A percentile compares a stretch with the other conserved stretches of the same genome.
Evolutionary conservation across 2,329 filamentous ascomycete species (phyloP).

Genomic region (Akanthomyces uredinophilus): DNA sequence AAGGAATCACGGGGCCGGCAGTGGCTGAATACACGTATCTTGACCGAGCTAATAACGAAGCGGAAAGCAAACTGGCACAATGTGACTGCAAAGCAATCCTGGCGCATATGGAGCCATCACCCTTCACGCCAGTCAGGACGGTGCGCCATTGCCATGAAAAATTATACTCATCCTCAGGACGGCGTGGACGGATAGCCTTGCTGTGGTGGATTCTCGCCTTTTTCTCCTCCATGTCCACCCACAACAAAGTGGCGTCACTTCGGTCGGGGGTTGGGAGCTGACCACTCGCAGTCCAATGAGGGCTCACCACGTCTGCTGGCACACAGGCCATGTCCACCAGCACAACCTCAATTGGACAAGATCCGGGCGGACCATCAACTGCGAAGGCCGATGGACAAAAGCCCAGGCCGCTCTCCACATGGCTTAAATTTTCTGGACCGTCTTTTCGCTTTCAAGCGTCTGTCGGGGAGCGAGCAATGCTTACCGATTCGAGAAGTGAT

Average conservation of each 20-base stretch:
- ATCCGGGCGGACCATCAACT: slow-evolving; percentile 11
- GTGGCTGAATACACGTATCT: background rate
- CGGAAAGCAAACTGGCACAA: background rate
- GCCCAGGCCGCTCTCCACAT: slow-evolving; percentile 9
- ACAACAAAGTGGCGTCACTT: slow-evolving; percentile 14
- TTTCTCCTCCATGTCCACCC: background rate
- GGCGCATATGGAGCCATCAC: background rate
- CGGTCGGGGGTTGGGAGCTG: slow-evolving; percentile 11
- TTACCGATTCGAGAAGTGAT: slow-evolving; percentile 3
- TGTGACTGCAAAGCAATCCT: background rate
- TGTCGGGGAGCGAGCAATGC: background rate
- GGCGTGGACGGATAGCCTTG: slow-evolving; percentile 9
- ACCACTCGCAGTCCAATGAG: slow-evolving; percentile 14
- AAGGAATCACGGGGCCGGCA: background rate
- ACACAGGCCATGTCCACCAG: slow-evolving; percentile 14
- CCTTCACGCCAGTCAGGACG: background rate
- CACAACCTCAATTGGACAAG: slow-evolving; percentile 12
- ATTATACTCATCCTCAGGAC: background rate
- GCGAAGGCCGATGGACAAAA: slow-evolving; percentile 12
- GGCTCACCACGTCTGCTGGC: slow-evolving; percentile 15
- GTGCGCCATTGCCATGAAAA: background rate
- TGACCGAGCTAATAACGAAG: background rate
- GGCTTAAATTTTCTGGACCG: slow-evolving; percentile 2
- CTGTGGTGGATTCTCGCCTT: slow-evolving; percentile 8
- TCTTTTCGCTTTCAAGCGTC: background rate